Evolutionary conservation across 1,139 yeast genomes (phyloP).

Genomic region (Protomyces lactucae-debilis): DNA sequence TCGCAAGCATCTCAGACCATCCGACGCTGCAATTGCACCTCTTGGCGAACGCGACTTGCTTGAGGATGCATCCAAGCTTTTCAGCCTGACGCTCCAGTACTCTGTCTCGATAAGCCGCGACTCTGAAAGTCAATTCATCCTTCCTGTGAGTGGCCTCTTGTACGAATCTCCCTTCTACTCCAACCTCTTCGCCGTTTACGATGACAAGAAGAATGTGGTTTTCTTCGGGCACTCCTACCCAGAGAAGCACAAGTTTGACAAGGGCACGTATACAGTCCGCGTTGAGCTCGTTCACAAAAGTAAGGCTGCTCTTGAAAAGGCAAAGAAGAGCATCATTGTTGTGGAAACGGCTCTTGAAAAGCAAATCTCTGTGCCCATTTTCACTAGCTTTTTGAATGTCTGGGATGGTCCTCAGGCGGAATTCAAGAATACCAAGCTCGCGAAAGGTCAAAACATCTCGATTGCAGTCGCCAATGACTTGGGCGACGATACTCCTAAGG

Average conservation of each 20-base stretch:
- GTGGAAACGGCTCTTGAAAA: slow-evolving; percentile 25
- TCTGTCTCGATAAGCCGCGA: slow-evolving; percentile 17
- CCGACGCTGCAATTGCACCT: slow-evolving; percentile 17
- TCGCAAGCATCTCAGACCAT: slow-evolving; percentile 24
- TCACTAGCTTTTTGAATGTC: slow-evolving; percentile 21
- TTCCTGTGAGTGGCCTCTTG: slow-evolving; percentile 26
- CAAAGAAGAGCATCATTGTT: slow-evolving; percentile 18
- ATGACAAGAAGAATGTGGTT: slow-evolving; percentile 28
- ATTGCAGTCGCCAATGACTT: slow-evolving; percentile 25
- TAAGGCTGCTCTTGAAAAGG: slow-evolving; percentile 17
- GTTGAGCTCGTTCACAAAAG: slow-evolving; percentile 26
- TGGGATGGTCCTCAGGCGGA: slow-evolving; percentile 25
- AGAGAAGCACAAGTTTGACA: slow-evolving; percentile 22
- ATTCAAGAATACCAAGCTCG: slow-evolving; percentile 16
- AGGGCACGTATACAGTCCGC: slow-evolving; percentile 18
- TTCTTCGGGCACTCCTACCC: slow-evolving; percentile 27
- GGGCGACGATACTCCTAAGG: slow-evolving; percentile 24
- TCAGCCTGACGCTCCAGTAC: slow-evolving; percentile 26
- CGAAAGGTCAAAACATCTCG: slow-evolving; percentile 5
- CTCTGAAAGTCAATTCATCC: slow-evolving; percentile 16
- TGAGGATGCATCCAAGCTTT: slow-evolving; percentile 26
- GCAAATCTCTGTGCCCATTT: slow-evolving; percentile 26
- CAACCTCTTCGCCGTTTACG: slow-evolving; percentile 23
- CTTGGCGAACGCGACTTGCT: slow-evolving; percentile 29
- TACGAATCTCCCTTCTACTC: slow-evolving; percentile 29